phyloP scores from a whole-genome alignment of 768 basidiomycete species.

The Cystobasidium ongulense region DNA sequence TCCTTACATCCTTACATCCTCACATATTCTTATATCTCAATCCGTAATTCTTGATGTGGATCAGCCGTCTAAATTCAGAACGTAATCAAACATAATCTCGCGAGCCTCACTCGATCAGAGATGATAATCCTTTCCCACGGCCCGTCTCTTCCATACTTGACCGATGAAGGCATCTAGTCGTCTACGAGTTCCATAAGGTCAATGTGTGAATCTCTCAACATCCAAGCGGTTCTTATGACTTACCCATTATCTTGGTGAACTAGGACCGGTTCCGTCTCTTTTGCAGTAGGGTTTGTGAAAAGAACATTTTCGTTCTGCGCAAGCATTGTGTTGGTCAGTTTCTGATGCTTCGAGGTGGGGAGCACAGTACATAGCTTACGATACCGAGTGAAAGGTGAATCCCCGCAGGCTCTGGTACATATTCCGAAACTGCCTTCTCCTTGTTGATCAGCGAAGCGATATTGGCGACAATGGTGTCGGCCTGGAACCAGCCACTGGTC shows the following conservation, averaged over 20 bases:
- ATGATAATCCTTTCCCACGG: slow-evolving; percentile 18
- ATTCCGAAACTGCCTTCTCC: background rate
- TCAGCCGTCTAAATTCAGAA: no score
- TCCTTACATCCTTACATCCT: no score
- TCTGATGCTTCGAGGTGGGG: background rate
- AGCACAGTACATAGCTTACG: background rate
- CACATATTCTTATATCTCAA: no score
- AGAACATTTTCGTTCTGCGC: slow-evolving; percentile 18
- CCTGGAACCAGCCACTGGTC: slow-evolving; percentile 26
- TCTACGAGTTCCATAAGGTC: background rate
- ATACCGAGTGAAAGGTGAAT: slow-evolving; percentile 24
- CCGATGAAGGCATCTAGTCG: slow-evolving; percentile 9
- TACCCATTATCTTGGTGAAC: slow-evolving; percentile 20
- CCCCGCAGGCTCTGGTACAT: slow-evolving; percentile 7
- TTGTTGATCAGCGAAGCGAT: background rate
- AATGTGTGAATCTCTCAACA: background rate
- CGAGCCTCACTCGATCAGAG: no score
- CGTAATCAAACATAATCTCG: no score
- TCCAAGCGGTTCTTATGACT: background rate
- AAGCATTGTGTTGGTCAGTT: background rate
- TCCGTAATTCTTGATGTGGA: no score
- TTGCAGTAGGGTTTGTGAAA: slow-evolving; percentile 6
- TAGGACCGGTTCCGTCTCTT: background rate
- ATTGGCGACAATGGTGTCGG: slow-evolving; percentile 14
- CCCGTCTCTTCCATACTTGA: slow-evolving; percentile 25